Percentiles rank a stretch among this genome's conserved stretches.
These are phyloP conservation scores for Nepenthes gracilis DNA, from an alignment of 148 eudicot species.

Conservation along the genomic window DNA sequence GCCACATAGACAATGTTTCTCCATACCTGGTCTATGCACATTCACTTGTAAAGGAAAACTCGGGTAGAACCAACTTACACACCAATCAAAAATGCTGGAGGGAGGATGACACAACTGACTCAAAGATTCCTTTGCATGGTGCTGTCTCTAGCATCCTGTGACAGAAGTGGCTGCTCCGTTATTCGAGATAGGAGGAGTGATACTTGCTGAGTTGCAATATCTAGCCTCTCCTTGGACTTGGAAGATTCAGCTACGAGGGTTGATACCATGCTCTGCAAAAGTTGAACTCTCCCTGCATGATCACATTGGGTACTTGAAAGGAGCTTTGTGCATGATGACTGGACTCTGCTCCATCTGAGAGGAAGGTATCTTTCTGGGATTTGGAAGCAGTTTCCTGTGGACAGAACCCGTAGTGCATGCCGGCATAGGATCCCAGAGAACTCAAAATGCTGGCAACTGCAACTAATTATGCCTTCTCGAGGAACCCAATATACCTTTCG, in stretches of 20 bases:
- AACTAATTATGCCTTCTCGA: slow-evolving; percentile 58
- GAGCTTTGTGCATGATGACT: slow-evolving; percentile 26
- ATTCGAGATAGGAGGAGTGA: slow-evolving; percentile 62
- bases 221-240: slow-evolving; percentile 73
- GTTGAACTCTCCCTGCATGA: slow-evolving; percentile 50
- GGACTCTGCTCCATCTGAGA: slow-evolving; percentile 67
- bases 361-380: slow-evolving; percentile 88
- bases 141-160: slow-evolving; percentile 31
- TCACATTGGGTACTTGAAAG: slow-evolving; percentile 24
- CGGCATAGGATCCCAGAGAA: slow-evolving; percentile 81
- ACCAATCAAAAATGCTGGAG: no score
- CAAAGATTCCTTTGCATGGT: slow-evolving; percentile 17
- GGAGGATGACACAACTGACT: not conserved
- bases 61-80: no score
- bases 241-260: slow-evolving; percentile 58
- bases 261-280: slow-evolving; percentile 69
- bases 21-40: no score
- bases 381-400: slow-evolving; percentile 83
- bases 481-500: slow-evolving; percentile 78
- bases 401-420: slow-evolving; percentile 85
- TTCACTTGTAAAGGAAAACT: no score
- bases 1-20: no score
- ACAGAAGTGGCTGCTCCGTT: slow-evolving; percentile 55
- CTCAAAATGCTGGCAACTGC: slow-evolving; percentile 81
- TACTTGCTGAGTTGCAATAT: slow-evolving; percentile 69